Evolutionary conservation across 1,284 basidiomycete species (phyloP).

Genomic region (Rhodotorula sp.): DNA sequence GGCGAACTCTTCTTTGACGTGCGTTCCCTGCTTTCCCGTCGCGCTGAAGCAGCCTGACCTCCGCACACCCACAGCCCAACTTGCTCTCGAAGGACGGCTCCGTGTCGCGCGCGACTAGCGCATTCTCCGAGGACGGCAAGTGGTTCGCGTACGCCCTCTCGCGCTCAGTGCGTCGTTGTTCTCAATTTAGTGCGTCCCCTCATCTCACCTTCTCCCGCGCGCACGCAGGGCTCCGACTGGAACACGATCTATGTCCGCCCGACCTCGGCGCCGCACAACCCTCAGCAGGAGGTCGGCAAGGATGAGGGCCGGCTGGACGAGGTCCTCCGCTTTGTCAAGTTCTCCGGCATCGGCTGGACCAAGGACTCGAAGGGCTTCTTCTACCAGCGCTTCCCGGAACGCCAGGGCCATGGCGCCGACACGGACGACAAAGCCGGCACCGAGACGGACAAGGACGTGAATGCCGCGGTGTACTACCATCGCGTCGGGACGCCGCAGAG

Average conservation of each 20-base stretch:
- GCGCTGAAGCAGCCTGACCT: neutral
- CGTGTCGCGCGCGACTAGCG: conserved; percentile 61
- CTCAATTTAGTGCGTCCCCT: neutral
- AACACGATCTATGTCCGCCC: conserved; percentile 59
- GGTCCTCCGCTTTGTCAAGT: conserved; percentile 73
- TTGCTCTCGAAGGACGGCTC: conserved; percentile 72
- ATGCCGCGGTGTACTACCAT: conserved; percentile 71
- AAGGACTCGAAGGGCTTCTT: conserved; percentile 74
- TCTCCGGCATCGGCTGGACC: conserved; percentile 69
- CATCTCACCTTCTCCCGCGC: conserved; percentile 5
- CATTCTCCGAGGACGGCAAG: conserved; percentile 68
- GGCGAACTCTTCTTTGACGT: conserved; percentile 76
- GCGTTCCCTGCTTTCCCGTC: conserved; percentile 29
- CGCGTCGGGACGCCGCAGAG: conserved; percentile 68
- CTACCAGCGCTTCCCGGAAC: conserved; percentile 59
- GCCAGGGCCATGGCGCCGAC: conserved; percentile 57
- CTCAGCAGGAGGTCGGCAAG: conserved; percentile 53
- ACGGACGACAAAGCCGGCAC: conserved; percentile 63
- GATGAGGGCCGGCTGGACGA: conserved; percentile 64
- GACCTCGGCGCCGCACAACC: conserved; percentile 60
- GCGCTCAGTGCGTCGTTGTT: conserved; percentile 58
- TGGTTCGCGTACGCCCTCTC: conserved; percentile 75
- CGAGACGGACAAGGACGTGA: conserved; percentile 65
- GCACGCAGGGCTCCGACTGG: conserved; percentile 69
- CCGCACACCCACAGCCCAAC: conserved; percentile 60